Conservation (phyloP, 139 green algal genomes). For the Parachlorella kessleri region DNA sequence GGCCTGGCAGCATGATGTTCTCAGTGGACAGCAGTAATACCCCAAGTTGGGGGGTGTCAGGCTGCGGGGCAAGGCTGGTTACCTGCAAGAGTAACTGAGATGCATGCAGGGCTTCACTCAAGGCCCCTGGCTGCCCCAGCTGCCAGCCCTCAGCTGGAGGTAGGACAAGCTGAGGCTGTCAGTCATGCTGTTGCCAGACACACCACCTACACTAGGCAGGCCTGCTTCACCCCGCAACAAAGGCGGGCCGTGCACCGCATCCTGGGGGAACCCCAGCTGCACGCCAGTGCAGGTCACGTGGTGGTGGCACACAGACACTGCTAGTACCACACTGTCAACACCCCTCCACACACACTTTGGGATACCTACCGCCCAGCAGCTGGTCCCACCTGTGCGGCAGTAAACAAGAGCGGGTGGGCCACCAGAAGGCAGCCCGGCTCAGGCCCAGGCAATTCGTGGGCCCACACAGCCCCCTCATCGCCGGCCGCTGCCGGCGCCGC, state of each 20-base stretch:
- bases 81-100: background rate
- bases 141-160: no score
- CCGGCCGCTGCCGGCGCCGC: background rate
- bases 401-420: slow-evolving; percentile 75
- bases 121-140: no score
- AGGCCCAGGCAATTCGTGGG: slow-evolving; percentile 68
- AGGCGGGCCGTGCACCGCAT: no score
- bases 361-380: no score
- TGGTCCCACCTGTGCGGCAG: slow-evolving; percentile 14
- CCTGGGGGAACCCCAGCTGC: no score
- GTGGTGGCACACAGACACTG: no score
- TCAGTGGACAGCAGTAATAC: background rate
- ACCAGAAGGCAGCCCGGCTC: slow-evolving; percentile 85
- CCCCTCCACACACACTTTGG: no score
- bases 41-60: background rate
- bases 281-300: no score
- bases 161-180: no score
- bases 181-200: no score
- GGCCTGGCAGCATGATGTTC: background rate
- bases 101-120: slow-evolving; percentile 24
- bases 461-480: slow-evolving; percentile 52
- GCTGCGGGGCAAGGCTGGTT: background rate
- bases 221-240: slow-evolving; percentile 45
- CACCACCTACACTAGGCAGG: no score
- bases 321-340: no score